A percentile compares a stretch with the other conserved stretches of the same genome.
These are phyloP conservation scores for Apodospora peruviana DNA, from an alignment of 495 filamentous ascomycete genomes.

Conservation along the genomic window DNA sequence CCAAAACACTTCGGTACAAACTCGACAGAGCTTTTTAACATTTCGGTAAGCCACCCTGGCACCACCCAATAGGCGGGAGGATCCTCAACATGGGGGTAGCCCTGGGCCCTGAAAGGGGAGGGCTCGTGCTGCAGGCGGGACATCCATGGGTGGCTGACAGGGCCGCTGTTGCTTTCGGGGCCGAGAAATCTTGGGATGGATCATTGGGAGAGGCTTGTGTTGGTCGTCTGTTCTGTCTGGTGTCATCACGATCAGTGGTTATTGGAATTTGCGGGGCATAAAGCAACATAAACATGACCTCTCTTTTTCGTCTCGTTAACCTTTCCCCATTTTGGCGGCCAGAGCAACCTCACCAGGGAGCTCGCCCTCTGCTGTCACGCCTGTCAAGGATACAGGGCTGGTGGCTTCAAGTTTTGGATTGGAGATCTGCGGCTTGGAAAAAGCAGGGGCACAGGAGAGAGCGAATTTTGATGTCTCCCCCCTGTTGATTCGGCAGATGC, in stretches of 20 bases:
- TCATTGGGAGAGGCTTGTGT: background rate
- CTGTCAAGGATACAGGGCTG: background rate
- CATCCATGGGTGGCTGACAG: background rate
- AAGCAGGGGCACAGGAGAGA: background rate
- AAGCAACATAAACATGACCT: background rate
- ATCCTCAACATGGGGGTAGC: conserved; percentile 1
- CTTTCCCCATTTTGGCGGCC: conserved; percentile 6
- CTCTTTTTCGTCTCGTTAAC: conserved; percentile 6
- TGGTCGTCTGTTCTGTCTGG: no score
- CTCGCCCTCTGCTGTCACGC: background rate
- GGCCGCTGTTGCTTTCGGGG: background rate
- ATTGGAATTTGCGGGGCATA: no score
- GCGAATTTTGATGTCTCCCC: background rate
- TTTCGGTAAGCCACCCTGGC: no score
- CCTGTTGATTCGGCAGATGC: no score
- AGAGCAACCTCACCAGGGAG: no score
- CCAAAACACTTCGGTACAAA: no score
- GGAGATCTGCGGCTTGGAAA: background rate
- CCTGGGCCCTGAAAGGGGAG: background rate
- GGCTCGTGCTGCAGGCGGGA: background rate
- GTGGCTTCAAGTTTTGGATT: background rate
- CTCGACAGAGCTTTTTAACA: no score
- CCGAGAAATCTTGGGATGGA: background rate
- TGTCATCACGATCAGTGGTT: no score
- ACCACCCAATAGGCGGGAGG: conserved; percentile 5